Percentiles rank a stretch among this genome's conserved stretches.
Conservation (phyloP, 306 rosid species). For the Pueraria montana region DNA sequence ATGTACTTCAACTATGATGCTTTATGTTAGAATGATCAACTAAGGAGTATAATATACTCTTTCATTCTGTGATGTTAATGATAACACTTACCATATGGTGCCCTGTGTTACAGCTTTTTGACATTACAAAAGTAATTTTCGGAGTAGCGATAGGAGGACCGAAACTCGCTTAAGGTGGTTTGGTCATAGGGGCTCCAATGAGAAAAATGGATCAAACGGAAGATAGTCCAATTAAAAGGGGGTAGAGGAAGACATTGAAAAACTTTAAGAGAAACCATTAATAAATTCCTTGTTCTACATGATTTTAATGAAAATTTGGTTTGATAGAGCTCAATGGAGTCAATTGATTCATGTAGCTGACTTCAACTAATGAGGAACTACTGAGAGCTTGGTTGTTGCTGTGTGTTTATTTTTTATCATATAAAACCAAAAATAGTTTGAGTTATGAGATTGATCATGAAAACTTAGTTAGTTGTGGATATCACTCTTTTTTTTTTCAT, state of each 20-base stretch:
- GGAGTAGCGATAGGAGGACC: background rate
- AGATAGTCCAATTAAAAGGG: constrained; percentile 23
- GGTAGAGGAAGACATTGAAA: constrained; percentile 15
- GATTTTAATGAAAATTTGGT: background rate
- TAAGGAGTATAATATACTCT: background rate
- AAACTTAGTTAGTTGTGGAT: background rate
- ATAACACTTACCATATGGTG: background rate
- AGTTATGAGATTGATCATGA: background rate
- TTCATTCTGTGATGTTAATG: background rate
- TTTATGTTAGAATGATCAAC: background rate
- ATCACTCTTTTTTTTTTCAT: background rate
- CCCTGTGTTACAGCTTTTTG: background rate
- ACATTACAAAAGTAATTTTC: background rate
- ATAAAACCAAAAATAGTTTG: background rate
- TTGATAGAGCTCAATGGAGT: background rate
- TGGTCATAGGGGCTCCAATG: background rate
- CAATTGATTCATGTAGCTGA: background rate
- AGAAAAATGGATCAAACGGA: constrained; percentile 30
- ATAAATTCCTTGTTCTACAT: background rate
- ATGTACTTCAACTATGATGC: background rate
- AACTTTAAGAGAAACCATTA: constrained; percentile 1
- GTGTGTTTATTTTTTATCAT: background rate
- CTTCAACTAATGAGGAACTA: background rate
- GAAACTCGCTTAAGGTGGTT: background rate
- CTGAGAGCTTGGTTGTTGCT: background rate